Conservation (phyloP, 2,329 filamentous ascomycete genomes). For the Akanthomyces uredinophilus region DNA sequence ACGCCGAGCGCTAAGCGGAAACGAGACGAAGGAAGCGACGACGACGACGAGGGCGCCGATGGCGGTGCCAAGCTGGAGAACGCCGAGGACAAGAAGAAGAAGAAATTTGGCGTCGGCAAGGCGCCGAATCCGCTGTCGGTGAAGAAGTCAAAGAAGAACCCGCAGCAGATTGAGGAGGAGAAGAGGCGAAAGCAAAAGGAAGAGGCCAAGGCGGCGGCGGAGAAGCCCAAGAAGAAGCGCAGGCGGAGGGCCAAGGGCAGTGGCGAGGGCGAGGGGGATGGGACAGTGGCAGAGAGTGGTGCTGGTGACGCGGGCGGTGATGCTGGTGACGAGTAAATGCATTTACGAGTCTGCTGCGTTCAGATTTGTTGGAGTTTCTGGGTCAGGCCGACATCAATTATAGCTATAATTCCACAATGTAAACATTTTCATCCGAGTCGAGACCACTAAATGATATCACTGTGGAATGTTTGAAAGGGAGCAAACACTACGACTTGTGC, state of each 20-base stretch:
- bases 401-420: not conserved
- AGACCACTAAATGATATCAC: too few species aligned
- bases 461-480: not conserved
- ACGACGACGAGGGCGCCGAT: constrained; percentile 38
- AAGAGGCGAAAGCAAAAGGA: constrained; percentile 20
- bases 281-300: constrained; percentile 25
- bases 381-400: not conserved
- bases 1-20: constrained; percentile 47
- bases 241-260: constrained; percentile 31
- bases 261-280: constrained; percentile 19
- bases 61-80: constrained; percentile 29
- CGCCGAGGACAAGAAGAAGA: constrained; percentile 47
- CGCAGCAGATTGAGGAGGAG: constrained; percentile 19
- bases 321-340: constrained; percentile 21
- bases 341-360: not conserved
- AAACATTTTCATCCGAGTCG: too few species aligned
- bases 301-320: constrained; percentile 23
- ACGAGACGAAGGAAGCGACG: constrained; percentile 35
- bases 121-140: constrained; percentile 66
- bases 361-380: constrained; percentile 1
- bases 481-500: too few species aligned
- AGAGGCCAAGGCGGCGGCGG: constrained; percentile 19
- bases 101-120: constrained; percentile 56
- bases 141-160: constrained; percentile 60
- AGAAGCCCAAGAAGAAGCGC: constrained; percentile 31